Evolutionary conservation across 371 early-diverging fungal genomes (phyloP).

Genomic region (Syncephalis plumigaleata): DNA sequence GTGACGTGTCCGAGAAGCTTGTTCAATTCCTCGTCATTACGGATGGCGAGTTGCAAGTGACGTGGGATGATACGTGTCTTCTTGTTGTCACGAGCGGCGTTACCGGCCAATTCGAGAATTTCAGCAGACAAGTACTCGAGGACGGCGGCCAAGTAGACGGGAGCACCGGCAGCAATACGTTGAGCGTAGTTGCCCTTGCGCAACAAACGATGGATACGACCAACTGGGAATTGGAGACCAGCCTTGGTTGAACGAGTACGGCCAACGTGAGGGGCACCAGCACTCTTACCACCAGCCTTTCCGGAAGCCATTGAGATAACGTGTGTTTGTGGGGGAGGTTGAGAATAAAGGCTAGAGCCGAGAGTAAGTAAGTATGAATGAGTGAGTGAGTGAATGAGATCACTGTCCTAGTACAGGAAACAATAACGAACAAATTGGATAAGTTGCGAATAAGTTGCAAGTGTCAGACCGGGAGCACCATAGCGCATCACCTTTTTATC

Average conservation of each 20-base stretch:
- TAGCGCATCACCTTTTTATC: too few species aligned
- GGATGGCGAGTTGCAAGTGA: slow-evolving; percentile 82
- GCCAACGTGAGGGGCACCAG: slow-evolving; percentile 31
- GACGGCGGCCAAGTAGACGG: slow-evolving; percentile 89
- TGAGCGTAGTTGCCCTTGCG: slow-evolving; percentile 92
- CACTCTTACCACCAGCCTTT: slow-evolving; percentile 38
- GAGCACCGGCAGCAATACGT: slow-evolving; percentile 88
- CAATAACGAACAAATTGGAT: too few species aligned
- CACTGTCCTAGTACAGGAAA: too few species aligned
- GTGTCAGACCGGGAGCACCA: too few species aligned
- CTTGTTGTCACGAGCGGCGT: slow-evolving; percentile 92
- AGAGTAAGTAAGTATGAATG: too few species aligned
- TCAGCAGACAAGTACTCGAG: slow-evolving; percentile 94
- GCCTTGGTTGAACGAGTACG: slow-evolving; percentile 63
- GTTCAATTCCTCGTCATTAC: slow-evolving; percentile 93
- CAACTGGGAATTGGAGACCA: slow-evolving; percentile 90
- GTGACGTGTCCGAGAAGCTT: slow-evolving; percentile 81
- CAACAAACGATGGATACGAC: slow-evolving; percentile 91
- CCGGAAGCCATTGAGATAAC: slow-evolving; percentile 24
- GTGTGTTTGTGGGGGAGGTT: too few species aligned
- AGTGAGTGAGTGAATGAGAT: too few species aligned
- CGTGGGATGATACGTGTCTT: slow-evolving; percentile 88
- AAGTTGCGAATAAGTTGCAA: too few species aligned
- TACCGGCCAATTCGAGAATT: slow-evolving; percentile 92
- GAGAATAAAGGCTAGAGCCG: too few species aligned